Conservation (phyloP, 768 basidiomycete genomes). For the Tephrocybe rancida region DNA sequence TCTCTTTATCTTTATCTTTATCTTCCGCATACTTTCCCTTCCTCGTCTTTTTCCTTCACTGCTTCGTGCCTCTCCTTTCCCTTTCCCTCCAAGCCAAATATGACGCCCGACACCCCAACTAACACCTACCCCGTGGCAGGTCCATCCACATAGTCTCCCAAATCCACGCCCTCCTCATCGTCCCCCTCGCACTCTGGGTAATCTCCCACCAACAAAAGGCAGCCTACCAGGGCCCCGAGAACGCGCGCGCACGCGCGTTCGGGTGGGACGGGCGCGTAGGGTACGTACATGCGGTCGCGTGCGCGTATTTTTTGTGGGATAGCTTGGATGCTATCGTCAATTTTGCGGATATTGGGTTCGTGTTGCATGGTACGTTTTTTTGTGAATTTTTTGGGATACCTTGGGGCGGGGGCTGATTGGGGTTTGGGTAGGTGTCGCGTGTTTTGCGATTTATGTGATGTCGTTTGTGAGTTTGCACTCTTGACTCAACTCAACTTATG, state of each 20-base stretch:
- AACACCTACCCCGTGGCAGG: slow-evolving; percentile 40
- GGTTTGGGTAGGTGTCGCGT: slow-evolving; percentile 57
- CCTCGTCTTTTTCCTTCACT: background rate
- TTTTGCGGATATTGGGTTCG: slow-evolving; percentile 72
- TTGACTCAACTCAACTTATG: background rate
- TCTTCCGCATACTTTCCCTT: background rate
- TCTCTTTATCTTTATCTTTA: background rate
- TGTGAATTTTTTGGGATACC: background rate
- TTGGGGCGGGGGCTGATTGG: background rate
- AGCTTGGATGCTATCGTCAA: slow-evolving; percentile 68
- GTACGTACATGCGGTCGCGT: slow-evolving; percentile 65
- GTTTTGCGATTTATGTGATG: slow-evolving; percentile 64
- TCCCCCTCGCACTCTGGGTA: slow-evolving; percentile 62
- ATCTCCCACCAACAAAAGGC: slow-evolving; percentile 35
- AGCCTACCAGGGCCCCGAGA: slow-evolving; percentile 46
- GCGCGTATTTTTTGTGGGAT: slow-evolving; percentile 91
- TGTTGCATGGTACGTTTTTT: slow-evolving; percentile 62
- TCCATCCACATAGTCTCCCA: slow-evolving; percentile 73
- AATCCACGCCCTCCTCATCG: slow-evolving; percentile 66
- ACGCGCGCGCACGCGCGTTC: slow-evolving; percentile 56
- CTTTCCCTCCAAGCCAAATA: background rate
- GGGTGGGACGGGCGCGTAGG: slow-evolving; percentile 70
- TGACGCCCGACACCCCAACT: background rate
- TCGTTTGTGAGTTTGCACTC: slow-evolving; percentile 59
- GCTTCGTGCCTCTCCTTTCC: background rate